These are phyloP conservation scores for Aspergillus melleus DNA, from an alignment of 2,329 filamentous ascomycete genomes.

Conservation along the genomic window DNA sequence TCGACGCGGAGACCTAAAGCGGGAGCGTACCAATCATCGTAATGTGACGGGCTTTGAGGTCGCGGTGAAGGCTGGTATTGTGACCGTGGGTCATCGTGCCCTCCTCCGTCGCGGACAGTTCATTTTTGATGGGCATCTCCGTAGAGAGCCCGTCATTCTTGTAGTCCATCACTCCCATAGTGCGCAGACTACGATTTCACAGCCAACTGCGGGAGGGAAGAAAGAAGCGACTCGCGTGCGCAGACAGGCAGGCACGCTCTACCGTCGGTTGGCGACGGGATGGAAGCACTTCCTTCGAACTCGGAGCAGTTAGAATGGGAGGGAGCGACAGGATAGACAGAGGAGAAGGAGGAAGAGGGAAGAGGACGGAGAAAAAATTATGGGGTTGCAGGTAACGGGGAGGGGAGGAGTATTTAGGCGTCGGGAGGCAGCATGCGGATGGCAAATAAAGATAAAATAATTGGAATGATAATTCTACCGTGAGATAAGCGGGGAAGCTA, in stretches of 20 bases:
- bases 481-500: background rate
- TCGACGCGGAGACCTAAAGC: background rate
- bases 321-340: background rate
- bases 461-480: background rate
- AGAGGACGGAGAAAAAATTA: background rate
- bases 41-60: slow-evolving; percentile 42
- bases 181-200: background rate
- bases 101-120: slow-evolving; percentile 22
- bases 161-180: slow-evolving; percentile 10
- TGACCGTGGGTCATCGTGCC: slow-evolving; percentile 25
- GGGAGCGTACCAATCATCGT: slow-evolving; percentile 41
- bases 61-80: slow-evolving; percentile 41
- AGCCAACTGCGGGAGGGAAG: background rate
- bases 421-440: background rate
- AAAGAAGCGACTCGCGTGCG: background rate
- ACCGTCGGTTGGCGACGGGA: no score
- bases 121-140: slow-evolving; percentile 18
- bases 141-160: slow-evolving; percentile 25
- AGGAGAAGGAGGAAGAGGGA: background rate
- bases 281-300: background rate
- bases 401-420: slow-evolving; percentile 4
- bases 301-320: no score
- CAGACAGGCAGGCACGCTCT: background rate
- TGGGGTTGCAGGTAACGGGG: background rate
- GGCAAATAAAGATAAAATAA: background rate